Evolutionary conservation across 768 basidiomycete genomes (phyloP).

Genomic region (Phlegmacium glaucopus): DNA sequence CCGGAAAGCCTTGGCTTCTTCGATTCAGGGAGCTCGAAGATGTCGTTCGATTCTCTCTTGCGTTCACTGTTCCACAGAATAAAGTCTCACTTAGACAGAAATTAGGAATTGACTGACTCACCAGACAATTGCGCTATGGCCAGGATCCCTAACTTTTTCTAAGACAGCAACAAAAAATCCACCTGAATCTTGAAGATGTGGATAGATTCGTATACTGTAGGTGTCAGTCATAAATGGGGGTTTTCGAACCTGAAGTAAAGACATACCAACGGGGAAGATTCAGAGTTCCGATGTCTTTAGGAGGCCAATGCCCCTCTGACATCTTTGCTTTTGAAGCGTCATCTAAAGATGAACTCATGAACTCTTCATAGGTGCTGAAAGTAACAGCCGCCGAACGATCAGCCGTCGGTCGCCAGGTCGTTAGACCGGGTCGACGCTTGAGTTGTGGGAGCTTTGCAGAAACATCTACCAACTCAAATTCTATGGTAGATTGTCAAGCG

Average conservation of each 20-base stretch:
- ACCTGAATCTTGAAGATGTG: conserved; percentile 94
- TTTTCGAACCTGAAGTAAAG: background rate
- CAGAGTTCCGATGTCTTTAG: conserved; percentile 53
- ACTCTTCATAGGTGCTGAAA: conserved; percentile 61
- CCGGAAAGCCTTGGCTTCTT: conserved; percentile 43
- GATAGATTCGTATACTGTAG: conserved; percentile 81
- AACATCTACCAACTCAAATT: conserved; percentile 79
- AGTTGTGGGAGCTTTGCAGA: conserved; percentile 71
- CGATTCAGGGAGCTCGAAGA: conserved; percentile 37
- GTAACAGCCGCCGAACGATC: conserved; percentile 47
- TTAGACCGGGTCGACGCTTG: conserved; percentile 71
- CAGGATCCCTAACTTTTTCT: conserved; percentile 36
- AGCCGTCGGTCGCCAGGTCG: conserved; percentile 73
- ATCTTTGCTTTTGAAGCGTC: conserved; percentile 57
- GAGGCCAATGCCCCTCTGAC: conserved; percentile 78
- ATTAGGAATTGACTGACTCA: background rate
- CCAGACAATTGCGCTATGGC: background rate
- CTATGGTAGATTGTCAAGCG: conserved; percentile 27
- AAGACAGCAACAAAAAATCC: conserved; percentile 97
- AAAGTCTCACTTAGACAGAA: background rate
- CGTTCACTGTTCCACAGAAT: conserved; percentile 28
- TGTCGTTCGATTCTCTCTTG: conserved; percentile 51
- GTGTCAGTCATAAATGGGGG: background rate
- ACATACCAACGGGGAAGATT: conserved; percentile 72
- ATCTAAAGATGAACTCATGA: conserved; percentile 46